phyloP scores from a whole-genome alignment of 148 eudicot genomes.

The Heliamphora exappendiculata region DNA sequence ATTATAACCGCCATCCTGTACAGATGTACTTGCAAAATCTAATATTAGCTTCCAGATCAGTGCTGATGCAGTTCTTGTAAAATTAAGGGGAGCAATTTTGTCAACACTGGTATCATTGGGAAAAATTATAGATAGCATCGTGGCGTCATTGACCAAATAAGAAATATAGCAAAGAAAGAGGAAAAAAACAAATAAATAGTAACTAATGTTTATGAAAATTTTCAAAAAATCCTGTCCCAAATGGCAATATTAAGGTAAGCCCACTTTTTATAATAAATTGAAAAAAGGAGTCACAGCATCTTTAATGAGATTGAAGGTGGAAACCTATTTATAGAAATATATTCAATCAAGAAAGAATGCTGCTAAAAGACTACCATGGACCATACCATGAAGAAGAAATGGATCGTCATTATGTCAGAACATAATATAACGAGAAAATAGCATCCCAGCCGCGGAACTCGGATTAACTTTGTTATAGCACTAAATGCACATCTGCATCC shows the following conservation, averaged over 20 bases:
- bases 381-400: constrained; percentile 98
- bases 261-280: background rate
- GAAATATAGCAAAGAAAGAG: background rate
- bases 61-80: background rate
- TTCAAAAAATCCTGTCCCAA: background rate
- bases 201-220: background rate
- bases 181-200: too few species aligned
- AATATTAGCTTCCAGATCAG: background rate
- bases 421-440: constrained; percentile 82
- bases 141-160: background rate
- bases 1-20: too few species aligned
- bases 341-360: background rate
- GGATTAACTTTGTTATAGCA: constrained; percentile 68
- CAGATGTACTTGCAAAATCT: background rate
- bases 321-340: background rate
- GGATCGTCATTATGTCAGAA: constrained; percentile 95
- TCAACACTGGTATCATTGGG: background rate
- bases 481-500: constrained; percentile 86
- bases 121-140: background rate
- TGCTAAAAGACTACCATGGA: background rate
- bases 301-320: background rate
- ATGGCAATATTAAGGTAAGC: background rate
- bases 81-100: background rate
- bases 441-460: constrained; percentile 79
- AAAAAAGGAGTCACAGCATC: background rate